Base-by-base conservation (phyloP, 495 filamentous ascomycete genomes). In the Cetradonia linearis region DNA sequence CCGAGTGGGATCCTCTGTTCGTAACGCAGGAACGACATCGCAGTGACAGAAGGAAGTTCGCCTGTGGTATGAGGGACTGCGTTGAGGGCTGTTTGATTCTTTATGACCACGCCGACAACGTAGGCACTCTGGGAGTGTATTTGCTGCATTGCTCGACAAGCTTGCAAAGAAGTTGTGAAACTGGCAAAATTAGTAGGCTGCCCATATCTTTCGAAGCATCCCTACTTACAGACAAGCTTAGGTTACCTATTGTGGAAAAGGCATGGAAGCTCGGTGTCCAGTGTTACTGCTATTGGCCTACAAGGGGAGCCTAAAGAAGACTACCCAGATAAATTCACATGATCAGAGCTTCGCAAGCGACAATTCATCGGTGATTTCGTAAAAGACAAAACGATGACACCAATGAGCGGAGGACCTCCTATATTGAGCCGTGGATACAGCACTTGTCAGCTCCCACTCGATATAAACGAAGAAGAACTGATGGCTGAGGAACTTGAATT, bases 351-450 rank as follows among this genome's bases (percentile, higher is more conserved):
- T 66, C 74, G 76, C 18, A 74, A 76, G 66, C 73, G 70, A 33
- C 69, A 78, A 16, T 84, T 84, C 57, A 71, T 76, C 27, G 69
- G 72, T 25, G 73, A 18, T 5, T 85, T 81, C 44, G 71, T 71
- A 14, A 70, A 72, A 46, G 79, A 81, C 59, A 83, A 83, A 61
- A 69, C 62, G 13, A 62, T 79, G 5, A 75, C 79, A 10, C 76
- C 78, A 1, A 84, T 84, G 55, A 71, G 79, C 13, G 82, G 82
- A 2, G 68, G 82, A 14, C 83, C 81, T 7, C 81, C 82, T 0
- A 68, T 79, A 7, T 71, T 86, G 34, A 79, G 76, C n/a, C 72
- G 76, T 46, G 73, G 78, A 27, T 85, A 80, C 64, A 79, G 78
- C 59, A 77, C 75, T 2, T 75, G 82, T 2, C 76, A 77, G 1